These are phyloP conservation scores for Trichoderma sp. DNA, from an alignment of 2,329 filamentous ascomycete genomes.

Conservation along the genomic window DNA sequence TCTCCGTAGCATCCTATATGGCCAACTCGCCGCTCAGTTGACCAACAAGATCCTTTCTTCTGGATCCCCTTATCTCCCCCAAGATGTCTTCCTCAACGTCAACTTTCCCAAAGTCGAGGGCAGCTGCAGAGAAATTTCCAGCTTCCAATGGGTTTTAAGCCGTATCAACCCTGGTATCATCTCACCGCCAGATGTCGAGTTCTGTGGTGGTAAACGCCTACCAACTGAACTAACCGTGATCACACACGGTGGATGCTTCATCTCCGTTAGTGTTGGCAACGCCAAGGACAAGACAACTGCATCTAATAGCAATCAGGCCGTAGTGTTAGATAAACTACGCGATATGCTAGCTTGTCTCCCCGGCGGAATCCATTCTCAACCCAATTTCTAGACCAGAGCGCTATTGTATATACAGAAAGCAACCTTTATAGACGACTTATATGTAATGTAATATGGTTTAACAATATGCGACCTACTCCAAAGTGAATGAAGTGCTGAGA, in stretches of 20 bases:
- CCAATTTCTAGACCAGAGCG: background rate
- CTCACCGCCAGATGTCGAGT: constrained; percentile 55
- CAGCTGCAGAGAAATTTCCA: constrained; percentile 50
- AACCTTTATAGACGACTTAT: background rate
- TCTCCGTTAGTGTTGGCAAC: constrained; percentile 63
- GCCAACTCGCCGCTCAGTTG: constrained; percentile 60
- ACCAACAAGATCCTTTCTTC: constrained; percentile 56
- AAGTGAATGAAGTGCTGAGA: background rate
- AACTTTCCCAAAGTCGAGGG: constrained; percentile 61
- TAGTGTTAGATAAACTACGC: constrained; percentile 36
- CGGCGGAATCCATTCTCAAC: background rate
- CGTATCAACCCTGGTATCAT: constrained; percentile 60
- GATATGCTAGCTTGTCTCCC: constrained; percentile 35
- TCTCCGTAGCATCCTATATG: constrained; percentile 60
- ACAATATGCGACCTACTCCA: accelerated
- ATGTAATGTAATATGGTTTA: background rate
- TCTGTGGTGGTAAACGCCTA: constrained; percentile 56
- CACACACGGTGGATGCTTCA: constrained; percentile 55
- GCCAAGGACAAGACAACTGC: constrained; percentile 60
- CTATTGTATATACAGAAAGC: too few species aligned
- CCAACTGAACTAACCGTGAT: constrained; percentile 61
- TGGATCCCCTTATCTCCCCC: constrained; percentile 64
- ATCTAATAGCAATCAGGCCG: constrained; percentile 33
- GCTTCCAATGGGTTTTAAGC: constrained; percentile 66
- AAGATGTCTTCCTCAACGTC: constrained; percentile 65